Evolutionary conservation across 352 stramenopile species (phyloP).

Genomic region (Globisporangium uncinulatum): DNA sequence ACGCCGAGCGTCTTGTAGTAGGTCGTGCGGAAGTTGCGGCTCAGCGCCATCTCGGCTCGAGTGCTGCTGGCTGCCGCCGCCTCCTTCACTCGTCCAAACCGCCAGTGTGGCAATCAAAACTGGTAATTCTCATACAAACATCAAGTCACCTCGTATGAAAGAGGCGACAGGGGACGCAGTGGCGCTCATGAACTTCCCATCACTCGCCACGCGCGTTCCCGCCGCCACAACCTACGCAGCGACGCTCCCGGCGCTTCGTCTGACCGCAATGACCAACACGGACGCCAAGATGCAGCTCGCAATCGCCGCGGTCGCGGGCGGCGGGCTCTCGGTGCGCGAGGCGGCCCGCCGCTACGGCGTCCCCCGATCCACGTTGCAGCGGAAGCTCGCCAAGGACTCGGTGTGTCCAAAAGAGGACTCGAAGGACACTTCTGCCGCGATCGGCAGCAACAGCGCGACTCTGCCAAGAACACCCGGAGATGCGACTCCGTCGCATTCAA

Average conservation of each 20-base stretch:
- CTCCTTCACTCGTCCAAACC: background rate
- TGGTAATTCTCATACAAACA: background rate
- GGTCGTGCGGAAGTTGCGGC: constrained; percentile 75
- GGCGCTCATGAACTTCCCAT: background rate
- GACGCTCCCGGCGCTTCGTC: constrained; percentile 1
- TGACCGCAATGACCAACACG: constrained; percentile 15
- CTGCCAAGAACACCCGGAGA: background rate
- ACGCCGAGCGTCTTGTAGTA: constrained; percentile 88
- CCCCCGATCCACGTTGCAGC: constrained; percentile 71
- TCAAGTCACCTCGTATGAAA: background rate
- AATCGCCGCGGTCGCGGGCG: constrained; percentile 47
- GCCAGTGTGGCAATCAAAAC: background rate
- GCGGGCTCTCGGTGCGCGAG: constrained; percentile 65
- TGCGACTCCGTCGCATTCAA: background rate
- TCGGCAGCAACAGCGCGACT: constrained; percentile 10
- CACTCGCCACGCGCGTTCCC: background rate
- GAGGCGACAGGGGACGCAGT: background rate
- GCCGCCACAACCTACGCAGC: background rate
- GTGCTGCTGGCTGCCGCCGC: background rate
- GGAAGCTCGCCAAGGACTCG: constrained; percentile 35
- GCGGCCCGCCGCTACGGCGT: constrained; percentile 66
- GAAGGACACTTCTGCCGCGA: constrained; percentile 7
- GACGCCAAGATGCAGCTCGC: constrained; percentile 50
- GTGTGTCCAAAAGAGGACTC: constrained; percentile 4
- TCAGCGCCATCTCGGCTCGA: constrained; percentile 40